phyloP scores from a whole-genome alignment of 352 stramenopile genomes.

The Saprolegnia parasitica region DNA sequence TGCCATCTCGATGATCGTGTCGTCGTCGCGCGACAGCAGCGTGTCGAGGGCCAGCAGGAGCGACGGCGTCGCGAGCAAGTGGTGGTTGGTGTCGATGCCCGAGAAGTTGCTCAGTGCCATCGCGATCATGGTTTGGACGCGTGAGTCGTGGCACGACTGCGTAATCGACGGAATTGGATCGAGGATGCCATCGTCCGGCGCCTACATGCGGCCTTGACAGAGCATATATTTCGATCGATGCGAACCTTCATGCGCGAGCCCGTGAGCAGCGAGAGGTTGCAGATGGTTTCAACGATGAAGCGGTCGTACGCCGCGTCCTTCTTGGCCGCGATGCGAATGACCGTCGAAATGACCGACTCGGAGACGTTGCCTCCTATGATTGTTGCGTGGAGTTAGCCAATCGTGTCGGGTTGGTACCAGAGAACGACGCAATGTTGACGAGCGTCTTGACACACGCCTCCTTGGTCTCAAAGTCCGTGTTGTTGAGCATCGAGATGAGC shows the following conservation, averaged over 20 bases:
- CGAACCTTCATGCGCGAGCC: conserved; percentile 64
- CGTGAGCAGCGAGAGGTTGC: conserved; percentile 67
- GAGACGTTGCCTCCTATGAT: conserved; percentile 35
- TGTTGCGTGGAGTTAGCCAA: neutral
- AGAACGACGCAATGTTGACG: conserved; percentile 79
- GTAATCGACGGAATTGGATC: conserved; percentile 66
- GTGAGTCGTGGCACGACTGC: conserved; percentile 37
- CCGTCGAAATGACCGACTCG: conserved; percentile 71
- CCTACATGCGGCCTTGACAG: neutral
- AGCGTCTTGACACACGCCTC: conserved; percentile 78
- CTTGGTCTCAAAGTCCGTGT: conserved; percentile 70
- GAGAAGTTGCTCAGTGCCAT: conserved; percentile 80
- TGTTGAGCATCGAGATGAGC: conserved; percentile 82
- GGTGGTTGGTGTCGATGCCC: conserved; percentile 57
- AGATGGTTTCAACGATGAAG: conserved; percentile 70
- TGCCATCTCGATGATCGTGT: conserved; percentile 59
- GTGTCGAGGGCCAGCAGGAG: conserved; percentile 72
- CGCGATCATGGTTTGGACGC: conserved; percentile 56
- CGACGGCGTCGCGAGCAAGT: conserved; percentile 54
- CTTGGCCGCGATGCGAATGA: conserved; percentile 68
- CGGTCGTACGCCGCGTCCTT: conserved; percentile 51
- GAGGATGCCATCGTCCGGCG: conserved; percentile 62
- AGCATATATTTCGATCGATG: neutral
- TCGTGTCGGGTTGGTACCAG: conserved; percentile 30
- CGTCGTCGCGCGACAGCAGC: conserved; percentile 67